Evolutionary conservation across 805 yeast genomes (phyloP).

Genomic region (Vanderwaltozyma verrucispora): DNA sequence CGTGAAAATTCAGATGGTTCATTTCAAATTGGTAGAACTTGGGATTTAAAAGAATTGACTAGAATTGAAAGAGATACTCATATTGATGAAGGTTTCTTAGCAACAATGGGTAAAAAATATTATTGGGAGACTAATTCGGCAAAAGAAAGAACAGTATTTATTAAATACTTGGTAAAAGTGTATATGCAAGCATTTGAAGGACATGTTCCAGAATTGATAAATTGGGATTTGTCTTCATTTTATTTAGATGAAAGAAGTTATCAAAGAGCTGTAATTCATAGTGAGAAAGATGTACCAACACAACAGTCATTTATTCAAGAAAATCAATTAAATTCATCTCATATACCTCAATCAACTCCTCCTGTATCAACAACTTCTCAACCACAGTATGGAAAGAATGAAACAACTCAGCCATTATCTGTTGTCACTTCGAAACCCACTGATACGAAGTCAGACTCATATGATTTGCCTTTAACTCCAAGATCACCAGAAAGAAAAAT

Average conservation of each 20-base stretch:
- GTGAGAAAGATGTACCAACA: too few relatives aligned
- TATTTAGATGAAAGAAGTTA: constrained; percentile 32
- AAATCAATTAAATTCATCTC: neutral
- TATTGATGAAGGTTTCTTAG: constrained; percentile 45
- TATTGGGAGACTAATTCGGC: constrained; percentile 67
- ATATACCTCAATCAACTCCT: constrained; percentile 3
- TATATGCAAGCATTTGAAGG: constrained; percentile 49
- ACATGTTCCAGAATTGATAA: constrained; percentile 40
- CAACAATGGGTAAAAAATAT: constrained; percentile 64
- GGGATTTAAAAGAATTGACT: constrained; percentile 70
- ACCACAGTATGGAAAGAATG: neutral
- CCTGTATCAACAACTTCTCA: neutral
- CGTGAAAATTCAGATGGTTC: constrained; percentile 64
- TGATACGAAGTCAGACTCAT: too few relatives aligned
- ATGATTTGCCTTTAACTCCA: neutral
- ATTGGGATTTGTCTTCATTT: constrained; percentile 39
- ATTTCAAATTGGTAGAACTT: constrained; percentile 85
- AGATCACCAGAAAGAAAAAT: constrained; percentile 1
- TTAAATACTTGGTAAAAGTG: constrained; percentile 41
- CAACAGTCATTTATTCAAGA: neutral
- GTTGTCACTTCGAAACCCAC: neutral
- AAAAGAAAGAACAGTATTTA: constrained; percentile 49
- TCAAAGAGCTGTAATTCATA: constrained; percentile 21
- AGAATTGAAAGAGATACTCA: constrained; percentile 43
- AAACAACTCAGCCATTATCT: neutral